Base-by-base conservation (phyloP, 2,329 filamentous ascomycete species). In the Fusarium acutatum region DNA sequence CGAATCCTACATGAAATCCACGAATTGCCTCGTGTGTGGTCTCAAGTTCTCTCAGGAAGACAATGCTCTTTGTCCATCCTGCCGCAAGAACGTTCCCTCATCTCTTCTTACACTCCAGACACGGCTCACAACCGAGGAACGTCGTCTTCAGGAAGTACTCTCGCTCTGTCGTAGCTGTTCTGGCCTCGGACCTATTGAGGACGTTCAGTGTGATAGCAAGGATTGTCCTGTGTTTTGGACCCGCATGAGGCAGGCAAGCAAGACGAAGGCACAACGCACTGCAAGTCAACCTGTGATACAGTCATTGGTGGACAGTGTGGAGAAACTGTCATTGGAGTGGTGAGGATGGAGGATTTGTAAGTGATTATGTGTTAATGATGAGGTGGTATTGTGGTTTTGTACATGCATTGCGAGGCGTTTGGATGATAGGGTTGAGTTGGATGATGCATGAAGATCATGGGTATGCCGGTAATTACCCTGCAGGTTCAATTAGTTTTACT, bases 141-240 rank as follows among this genome's bases (percentile, higher is more conserved):
- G 85, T 75, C 89, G 88, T 67, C 88, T 89, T 17, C 80, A 85
- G 49, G 89, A 94, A 67, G 82, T 97, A 13, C 85, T 92, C 43
- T 87, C 86, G 56, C 85, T 97, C 14, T 99, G 96, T 82, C 90
- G 92, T 68, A 93, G 89, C 76, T 99, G 96, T 81, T 91, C 94
- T 43, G 91, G 90, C 2, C 80, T 95, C 24, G 86, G 92, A 7
- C 92, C 91, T 72, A 84, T 90, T 5, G 96, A 98, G 41, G 90
- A 93, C 38, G 91, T 98, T n/a, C 87, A 83, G 44, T 99, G 96
- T 79, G 94, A 97, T 79, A 97, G 93, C 81, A 90, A 93, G 80
- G 96, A 97, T 82, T 99, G 96, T 79, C 93, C 95, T 0, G 94
- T 97, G 0, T 98, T 97, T 76, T 98, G 97, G 82, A 91, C 91